These are phyloP conservation scores for Danielozyma ontarioensis DNA, from an alignment of 805 yeast species.

Conservation along the genomic window DNA sequence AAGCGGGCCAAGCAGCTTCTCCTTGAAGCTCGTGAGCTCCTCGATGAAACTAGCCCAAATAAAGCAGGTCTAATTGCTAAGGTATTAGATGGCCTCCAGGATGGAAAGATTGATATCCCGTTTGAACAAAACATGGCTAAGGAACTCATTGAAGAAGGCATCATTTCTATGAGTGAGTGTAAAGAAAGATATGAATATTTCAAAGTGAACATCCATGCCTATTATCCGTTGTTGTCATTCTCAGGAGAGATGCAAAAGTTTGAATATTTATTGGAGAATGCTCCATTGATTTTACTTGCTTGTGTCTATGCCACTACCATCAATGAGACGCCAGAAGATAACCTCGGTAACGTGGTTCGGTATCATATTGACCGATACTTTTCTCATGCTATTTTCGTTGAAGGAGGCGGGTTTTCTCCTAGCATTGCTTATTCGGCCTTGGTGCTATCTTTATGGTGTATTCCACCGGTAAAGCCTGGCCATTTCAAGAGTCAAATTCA, in stretches of 20 bases:
- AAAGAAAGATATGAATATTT: slow-evolving; percentile 30
- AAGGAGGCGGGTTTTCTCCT: slow-evolving; percentile 38
- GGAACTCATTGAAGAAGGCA: slow-evolving; percentile 30
- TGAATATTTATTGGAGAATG: slow-evolving; percentile 34
- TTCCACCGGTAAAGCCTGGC: slow-evolving; percentile 49
- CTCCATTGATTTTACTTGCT: slow-evolving; percentile 40
- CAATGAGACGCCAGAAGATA: slow-evolving; percentile 24
- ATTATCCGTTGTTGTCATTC: slow-evolving; percentile 46
- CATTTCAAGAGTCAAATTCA: slow-evolving; percentile 50
- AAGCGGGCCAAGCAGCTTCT: too few relatives aligned
- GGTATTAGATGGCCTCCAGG: slow-evolving; percentile 8
- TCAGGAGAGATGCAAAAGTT: slow-evolving; percentile 30
- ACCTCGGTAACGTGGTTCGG: slow-evolving; percentile 34
- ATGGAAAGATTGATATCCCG: slow-evolving; percentile 6
- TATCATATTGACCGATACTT: slow-evolving; percentile 43
- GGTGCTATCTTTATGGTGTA: slow-evolving; percentile 46
- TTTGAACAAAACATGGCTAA: slow-evolving; percentile 24
- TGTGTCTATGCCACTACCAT: slow-evolving; percentile 45
- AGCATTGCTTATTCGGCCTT: slow-evolving; percentile 39
- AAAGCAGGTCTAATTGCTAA: slow-evolving; percentile 22
- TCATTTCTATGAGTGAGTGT: slow-evolving; percentile 31
- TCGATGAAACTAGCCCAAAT: not conserved
- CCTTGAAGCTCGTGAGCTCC: not conserved
- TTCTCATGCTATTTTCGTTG: slow-evolving; percentile 39
- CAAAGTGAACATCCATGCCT: slow-evolving; percentile 33